Evolutionary conservation across 495 filamentous ascomycete genomes (phyloP).

Genomic region (Neurospora sp.): DNA sequence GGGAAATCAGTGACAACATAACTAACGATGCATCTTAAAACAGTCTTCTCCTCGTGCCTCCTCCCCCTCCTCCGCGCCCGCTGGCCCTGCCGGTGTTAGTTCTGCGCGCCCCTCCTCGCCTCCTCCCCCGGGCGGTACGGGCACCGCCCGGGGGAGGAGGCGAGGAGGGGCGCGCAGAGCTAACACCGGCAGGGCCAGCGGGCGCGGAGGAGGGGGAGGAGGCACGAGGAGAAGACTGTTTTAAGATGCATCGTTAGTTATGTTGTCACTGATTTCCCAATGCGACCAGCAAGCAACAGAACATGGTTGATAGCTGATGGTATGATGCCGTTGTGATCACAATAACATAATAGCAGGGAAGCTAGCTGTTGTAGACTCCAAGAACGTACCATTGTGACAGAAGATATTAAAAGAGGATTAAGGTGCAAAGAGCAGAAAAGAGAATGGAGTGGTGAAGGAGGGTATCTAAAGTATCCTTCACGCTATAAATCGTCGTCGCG

Average conservation of each 20-base stretch:
- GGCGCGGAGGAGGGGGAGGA: slow-evolving; percentile 50
- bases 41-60: slow-evolving; percentile 68
- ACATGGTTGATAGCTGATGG: neutral
- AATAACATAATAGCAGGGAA: neutral
- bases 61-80: slow-evolving; percentile 47
- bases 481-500: neutral
- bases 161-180: slow-evolving; percentile 67
- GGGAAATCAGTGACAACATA: neutral
- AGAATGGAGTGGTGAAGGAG: slow-evolving; percentile 15
- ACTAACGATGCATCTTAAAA: neutral
- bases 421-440: slow-evolving; percentile 11
- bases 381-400: slow-evolving; percentile 19
- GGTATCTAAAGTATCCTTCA: neutral
- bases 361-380: neutral
- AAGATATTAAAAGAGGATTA: slow-evolving; percentile 16
- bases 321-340: neutral
- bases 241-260: neutral
- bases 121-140: slow-evolving; percentile 77
- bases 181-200: slow-evolving; percentile 44
- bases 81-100: slow-evolving; percentile 46
- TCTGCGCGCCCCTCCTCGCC: slow-evolving; percentile 75
- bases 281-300: neutral
- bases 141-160: slow-evolving; percentile 89
- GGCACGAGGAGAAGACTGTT: slow-evolving; percentile 66
- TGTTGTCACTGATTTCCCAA: neutral